Percentiles rank a stretch among this genome's conserved stretches.
Conservation (phyloP, 306 rosid genomes). For the Urtica urens region DNA sequence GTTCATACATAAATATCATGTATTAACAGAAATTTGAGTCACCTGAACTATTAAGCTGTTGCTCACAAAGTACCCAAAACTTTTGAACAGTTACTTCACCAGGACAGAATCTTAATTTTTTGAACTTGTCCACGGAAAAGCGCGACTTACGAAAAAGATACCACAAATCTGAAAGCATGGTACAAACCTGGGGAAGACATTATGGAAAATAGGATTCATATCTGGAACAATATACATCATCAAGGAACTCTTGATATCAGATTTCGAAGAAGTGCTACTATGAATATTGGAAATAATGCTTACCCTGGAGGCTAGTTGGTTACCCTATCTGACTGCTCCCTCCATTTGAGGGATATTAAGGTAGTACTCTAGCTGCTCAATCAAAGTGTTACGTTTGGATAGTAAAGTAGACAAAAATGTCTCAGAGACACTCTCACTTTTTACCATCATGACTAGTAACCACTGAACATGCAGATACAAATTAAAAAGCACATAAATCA, state of each 20-base stretch:
- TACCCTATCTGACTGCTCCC: conserved; percentile 36
- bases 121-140: conserved; percentile 49
- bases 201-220: conserved; percentile 26
- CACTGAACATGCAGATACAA: conserved; percentile 58
- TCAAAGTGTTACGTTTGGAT: conserved; percentile 46
- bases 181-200: conserved; percentile 52
- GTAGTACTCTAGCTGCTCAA: conserved; percentile 54
- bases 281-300: conserved; percentile 19
- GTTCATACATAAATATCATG: not conserved
- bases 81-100: conserved; percentile 37
- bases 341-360: conserved; percentile 46
- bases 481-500: conserved; percentile 72
- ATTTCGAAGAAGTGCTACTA: conserved; percentile 2
- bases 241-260: not conserved
- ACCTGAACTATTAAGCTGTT: conserved; percentile 70
- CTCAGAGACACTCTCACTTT: conserved; percentile 42
- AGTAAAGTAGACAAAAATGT: conserved; percentile 48
- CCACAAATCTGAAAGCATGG: conserved; percentile 56
- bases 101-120: conserved; percentile 58
- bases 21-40: not conserved
- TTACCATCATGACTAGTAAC: conserved; percentile 45
- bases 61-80: conserved; percentile 77
- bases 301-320: conserved; percentile 76
- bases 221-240: conserved; percentile 7
- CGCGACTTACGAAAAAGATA: conserved; percentile 36